Base-by-base conservation (phyloP, 176 grass and related monocot species). In the Themeda triandra region DNA sequence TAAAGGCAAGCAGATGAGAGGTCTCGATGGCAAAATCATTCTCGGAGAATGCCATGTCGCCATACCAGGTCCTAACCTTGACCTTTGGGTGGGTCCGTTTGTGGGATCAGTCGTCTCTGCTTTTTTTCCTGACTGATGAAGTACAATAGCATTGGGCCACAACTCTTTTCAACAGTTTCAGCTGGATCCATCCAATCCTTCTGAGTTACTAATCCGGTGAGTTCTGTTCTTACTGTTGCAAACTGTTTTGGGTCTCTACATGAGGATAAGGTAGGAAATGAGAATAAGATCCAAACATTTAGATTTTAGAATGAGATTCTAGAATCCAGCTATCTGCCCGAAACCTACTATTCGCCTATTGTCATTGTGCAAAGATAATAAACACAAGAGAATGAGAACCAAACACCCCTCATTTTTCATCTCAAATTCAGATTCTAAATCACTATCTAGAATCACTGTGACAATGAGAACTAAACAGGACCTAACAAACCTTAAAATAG, bases 11-110 rank as follows among this genome's bases (percentile, higher is more conserved):
- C 79, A 73, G 58, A 86, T 62, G 40, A 78, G 88, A 68, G 84
- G n/a, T 62, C 77, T 86, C 75, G 67, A 86, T 83, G 12, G 74
- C 80, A 36, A 86, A 86, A 86, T 86, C 83, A 90, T 86, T 58
- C 72, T 83, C 37, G 54, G 63, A 73, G 73, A 73, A 74, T 83
- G 80, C 79, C 37, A 83, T 54, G 54, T 86, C 79, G 36, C 44
- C 69, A 45, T 73, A 62, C 45, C 27, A 83, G 75, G 58, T 27
- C 25, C 10, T 62, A 60, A 62, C 24, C 77, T 28, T 74, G 10
- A 54, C 29, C 65, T 11, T 76, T 68, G 33, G 33, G 25, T 81
- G 59, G 69, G 27, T 77, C 62, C 35, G 31, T 31, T 64, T 81
- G 63, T 71, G 19, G 30, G 40, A 10, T 37, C 56, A 90, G 21